These are phyloP conservation scores for Nepenthes gracilis DNA, from an alignment of 148 eudicot genomes.

Conservation along the genomic window DNA sequence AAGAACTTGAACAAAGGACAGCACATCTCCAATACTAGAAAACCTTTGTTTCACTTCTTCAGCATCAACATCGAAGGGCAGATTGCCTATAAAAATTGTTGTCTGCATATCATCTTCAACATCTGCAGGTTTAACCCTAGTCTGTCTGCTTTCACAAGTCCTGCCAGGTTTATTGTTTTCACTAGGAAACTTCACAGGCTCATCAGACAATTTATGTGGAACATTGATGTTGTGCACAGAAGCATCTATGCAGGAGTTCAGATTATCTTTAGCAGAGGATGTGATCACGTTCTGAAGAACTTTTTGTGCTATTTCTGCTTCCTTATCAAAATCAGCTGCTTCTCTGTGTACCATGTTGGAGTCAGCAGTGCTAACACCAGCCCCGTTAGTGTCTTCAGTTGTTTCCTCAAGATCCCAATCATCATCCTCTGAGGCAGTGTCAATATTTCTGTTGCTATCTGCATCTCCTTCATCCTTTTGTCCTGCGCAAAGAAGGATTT, in stretches of 20 bases:
- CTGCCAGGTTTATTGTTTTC: slow-evolving; percentile 13
- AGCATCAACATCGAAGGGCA: slow-evolving; percentile 68
- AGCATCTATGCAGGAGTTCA: slow-evolving; percentile 8
- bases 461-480: slow-evolving; percentile 22
- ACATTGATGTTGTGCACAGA: slow-evolving; percentile 10
- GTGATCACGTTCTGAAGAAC: slow-evolving; percentile 65
- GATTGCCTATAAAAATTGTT: slow-evolving; percentile 73
- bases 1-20: slow-evolving; percentile 68
- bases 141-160: slow-evolving; percentile 11
- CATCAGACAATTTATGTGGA: slow-evolving; percentile 13
- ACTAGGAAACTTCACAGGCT: slow-evolving; percentile 12
- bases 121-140: slow-evolving; percentile 15
- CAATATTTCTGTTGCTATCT: slow-evolving; percentile 30
- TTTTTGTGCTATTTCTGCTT: slow-evolving; percentile 69
- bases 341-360: slow-evolving; percentile 26
- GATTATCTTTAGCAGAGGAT: slow-evolving; percentile 35
- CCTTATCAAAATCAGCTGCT: slow-evolving; percentile 54
- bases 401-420: slow-evolving; percentile 18
- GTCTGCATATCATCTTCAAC: slow-evolving; percentile 55
- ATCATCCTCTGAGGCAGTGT: slow-evolving; percentile 40
- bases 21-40: slow-evolving; percentile 72
- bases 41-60: slow-evolving; percentile 95
- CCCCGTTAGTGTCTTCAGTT: slow-evolving; percentile 21
- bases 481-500: slow-evolving; percentile 18
- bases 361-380: slow-evolving; percentile 30